These are phyloP conservation scores for Nakaseomyces uthaithaninus DNA, from an alignment of 1,139 yeast species.

Conservation along the genomic window DNA sequence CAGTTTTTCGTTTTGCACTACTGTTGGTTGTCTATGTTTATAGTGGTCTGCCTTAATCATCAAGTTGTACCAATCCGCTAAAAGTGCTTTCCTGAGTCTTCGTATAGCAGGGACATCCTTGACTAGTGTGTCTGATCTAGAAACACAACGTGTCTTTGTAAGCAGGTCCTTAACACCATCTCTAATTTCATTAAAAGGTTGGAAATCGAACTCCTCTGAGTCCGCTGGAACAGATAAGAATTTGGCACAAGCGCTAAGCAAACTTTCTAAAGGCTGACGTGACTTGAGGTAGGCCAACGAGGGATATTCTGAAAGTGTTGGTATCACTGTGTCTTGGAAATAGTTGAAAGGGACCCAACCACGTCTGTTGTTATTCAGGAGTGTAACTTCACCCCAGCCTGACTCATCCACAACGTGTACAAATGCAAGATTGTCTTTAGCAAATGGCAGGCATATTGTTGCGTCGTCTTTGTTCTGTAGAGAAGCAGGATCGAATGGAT, in stretches of 20 bases:
- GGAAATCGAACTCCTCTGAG: constrained; percentile 29
- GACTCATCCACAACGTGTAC: constrained; percentile 85
- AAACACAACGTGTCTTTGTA: constrained; percentile 74
- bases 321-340: constrained; percentile 52
- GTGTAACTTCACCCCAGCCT: constrained; percentile 97
- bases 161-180: constrained; percentile 76
- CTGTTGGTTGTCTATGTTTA: constrained; percentile 55
- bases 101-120: constrained; percentile 61
- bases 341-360: constrained; percentile 98
- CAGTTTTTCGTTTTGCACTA: constrained; percentile 58
- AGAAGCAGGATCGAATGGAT: constrained; percentile 66
- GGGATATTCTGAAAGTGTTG: constrained; percentile 7
- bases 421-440: constrained; percentile 71
- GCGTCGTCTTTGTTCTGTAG: constrained; percentile 59
- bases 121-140: constrained; percentile 74
- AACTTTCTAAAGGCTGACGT: constrained; percentile 46
- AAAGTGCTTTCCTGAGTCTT: constrained; percentile 64
- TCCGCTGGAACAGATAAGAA: constrained; percentile 65
- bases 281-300: constrained; percentile 6
- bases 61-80: constrained; percentile 86
- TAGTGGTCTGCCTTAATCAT: constrained; percentile 82
- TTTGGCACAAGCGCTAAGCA: constrained; percentile 67
- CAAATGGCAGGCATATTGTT: constrained; percentile 76
- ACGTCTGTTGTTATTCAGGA: constrained; percentile 58
- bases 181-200: constrained; percentile 50